phyloP scores from a whole-genome alignment of 495 filamentous ascomycete species.

The Chaetomium cochliodes region DNA sequence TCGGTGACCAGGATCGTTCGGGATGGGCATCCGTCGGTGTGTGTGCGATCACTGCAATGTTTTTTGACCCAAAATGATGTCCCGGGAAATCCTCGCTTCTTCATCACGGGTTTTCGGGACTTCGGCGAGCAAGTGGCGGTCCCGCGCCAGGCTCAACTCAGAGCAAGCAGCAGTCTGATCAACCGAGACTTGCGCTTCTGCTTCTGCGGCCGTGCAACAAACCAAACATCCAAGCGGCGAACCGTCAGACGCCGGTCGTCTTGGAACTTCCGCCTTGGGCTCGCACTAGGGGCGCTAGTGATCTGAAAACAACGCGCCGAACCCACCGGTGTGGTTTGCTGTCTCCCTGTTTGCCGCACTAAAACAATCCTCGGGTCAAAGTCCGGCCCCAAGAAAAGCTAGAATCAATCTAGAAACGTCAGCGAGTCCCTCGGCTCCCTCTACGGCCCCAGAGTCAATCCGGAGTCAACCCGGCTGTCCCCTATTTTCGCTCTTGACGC shows the following conservation, averaged over 20 bases:
- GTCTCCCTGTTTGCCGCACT: too few relatives aligned
- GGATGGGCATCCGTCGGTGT: not conserved
- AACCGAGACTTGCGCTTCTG: too few relatives aligned
- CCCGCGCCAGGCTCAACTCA: not conserved
- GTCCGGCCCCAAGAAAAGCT: not conserved
- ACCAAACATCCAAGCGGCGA: constrained; percentile 10
- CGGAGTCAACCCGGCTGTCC: not conserved
- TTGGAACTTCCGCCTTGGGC: not conserved
- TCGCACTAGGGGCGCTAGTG: constrained; percentile 1
- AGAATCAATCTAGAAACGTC: not conserved
- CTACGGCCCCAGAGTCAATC: not conserved
- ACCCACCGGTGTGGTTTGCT: constrained; percentile 20
- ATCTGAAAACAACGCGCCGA: constrained; percentile 7
- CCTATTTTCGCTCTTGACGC: not conserved
- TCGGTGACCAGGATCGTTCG: constrained; percentile 1
- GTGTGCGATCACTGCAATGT: not conserved
- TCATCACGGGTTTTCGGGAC: not conserved
- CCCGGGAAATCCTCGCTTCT: not conserved
- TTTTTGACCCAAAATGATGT: not conserved
- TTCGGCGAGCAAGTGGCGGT: not conserved
- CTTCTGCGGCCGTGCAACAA: not conserved
- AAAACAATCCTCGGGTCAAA: not conserved
- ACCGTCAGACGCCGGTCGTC: not conserved
- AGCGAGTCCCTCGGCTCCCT: not conserved
- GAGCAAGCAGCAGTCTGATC: not conserved